Evolutionary conservation across 2,329 filamentous ascomycete genomes (phyloP).

Genomic region (Fusarium sororula): DNA sequence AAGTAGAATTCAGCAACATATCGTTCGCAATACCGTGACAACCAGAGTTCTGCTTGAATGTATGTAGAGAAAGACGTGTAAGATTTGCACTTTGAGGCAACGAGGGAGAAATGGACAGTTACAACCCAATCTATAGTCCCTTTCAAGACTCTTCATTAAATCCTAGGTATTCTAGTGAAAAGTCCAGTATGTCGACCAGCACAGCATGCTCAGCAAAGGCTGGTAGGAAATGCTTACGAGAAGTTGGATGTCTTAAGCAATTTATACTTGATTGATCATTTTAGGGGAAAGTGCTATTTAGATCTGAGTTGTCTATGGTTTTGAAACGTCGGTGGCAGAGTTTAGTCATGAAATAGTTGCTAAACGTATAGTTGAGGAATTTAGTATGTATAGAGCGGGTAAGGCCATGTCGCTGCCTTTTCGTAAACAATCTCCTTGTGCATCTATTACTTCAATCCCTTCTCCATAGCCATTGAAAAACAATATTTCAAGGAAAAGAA

Average conservation of each 20-base stretch:
- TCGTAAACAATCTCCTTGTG: not conserved
- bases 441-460: not conserved
- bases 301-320: not conserved
- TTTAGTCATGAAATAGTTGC: not conserved
- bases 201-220: not conserved
- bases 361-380: too few species aligned
- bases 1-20: too few species aligned
- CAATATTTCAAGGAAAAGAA: not conserved
- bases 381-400: too few species aligned
- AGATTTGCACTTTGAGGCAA: not conserved
- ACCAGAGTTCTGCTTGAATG: not conserved
- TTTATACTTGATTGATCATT: too few species aligned
- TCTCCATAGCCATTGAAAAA: too few species aligned
- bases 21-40: not conserved
- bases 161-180: not conserved
- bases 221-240: not conserved
- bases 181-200: not conserved
- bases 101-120: rapidly evolving
- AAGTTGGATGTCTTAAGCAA: not conserved
- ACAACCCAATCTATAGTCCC: too few species aligned
- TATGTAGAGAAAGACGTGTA: not conserved
- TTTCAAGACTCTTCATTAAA: too few species aligned
- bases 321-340: too few species aligned
- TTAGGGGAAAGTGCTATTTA: rapidly evolving
- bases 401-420: not conserved